Base-by-base conservation (phyloP, 2,329 filamentous ascomycete genomes). In the Hypomyces perniciosus region DNA sequence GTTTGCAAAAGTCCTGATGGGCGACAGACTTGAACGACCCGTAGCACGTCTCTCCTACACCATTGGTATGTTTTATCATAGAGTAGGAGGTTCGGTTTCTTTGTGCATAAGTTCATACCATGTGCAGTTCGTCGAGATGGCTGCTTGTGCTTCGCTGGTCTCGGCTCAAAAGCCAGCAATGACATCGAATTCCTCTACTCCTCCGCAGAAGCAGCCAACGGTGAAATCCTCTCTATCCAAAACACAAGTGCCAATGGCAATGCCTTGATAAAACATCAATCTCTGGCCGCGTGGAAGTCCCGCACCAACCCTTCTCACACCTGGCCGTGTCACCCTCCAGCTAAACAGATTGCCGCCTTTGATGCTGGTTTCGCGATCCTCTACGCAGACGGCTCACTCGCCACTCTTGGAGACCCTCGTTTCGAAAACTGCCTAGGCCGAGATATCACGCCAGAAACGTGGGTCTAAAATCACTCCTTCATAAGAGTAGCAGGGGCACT, bases 391-490 rank as follows among this genome's bases (percentile, higher is more conserved):
- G 74, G 72, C n/a, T 60, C 64, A 2, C 75, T 81, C 28, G 73
- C 68, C 55, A 78, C 76, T 0, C 71, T 75, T 62, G 84, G 84
- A 6, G 83, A 87, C 57, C 66, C 73, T 43, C 76, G 84, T 12
- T 84, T 80, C 57, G 65, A 69, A 29, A 68, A 73, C 34, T 80
- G 78, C 50, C 74, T 87, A 1, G 82, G 78, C 5, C 74, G 83
- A 13, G 67, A 74, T 2, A 61, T 72, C 4, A 64, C 67, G 6
- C 57, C 62, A 3, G 62, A 68, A 5, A 67, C 59, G 69, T 76
- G 58, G 54, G 63, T 49, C n/a, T 7, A 4, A 27, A 13, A 39
- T 12, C 20, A 5, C 28, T 27, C n/a, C 20, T 31, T 5, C 46
- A 20, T 9, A 26, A 26, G 13, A 39, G 37, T 47, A 33, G 12